A percentile compares a stretch with the other conserved stretches of the same genome.
phyloP scores from a whole-genome alignment of 1,284 basidiomycete species.

The Ceratobasidium papillatum region DNA sequence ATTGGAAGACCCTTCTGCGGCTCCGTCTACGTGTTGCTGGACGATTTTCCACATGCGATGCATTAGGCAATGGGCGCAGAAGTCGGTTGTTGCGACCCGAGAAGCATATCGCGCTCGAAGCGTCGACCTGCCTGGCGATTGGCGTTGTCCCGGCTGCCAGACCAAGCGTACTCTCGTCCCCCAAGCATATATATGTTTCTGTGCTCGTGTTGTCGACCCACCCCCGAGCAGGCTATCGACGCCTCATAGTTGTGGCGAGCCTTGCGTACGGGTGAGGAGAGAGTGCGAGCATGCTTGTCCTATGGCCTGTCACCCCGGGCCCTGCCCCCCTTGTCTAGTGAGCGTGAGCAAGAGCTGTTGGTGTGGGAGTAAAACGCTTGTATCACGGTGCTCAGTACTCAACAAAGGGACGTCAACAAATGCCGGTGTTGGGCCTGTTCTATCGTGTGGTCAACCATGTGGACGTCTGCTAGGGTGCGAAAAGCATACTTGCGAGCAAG shows the following conservation, averaged over 20 bases:
- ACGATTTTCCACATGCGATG: constrained; percentile 86
- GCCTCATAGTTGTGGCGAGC: constrained; percentile 83
- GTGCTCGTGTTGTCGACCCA: constrained; percentile 75
- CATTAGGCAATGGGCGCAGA: constrained; percentile 79
- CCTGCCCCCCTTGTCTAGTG: constrained; percentile 76
- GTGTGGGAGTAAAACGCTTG: constrained; percentile 67
- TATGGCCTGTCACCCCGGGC: constrained; percentile 74
- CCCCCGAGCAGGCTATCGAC: constrained; percentile 72
- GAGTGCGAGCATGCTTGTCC: constrained; percentile 75
- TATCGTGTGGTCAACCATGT: constrained; percentile 77
- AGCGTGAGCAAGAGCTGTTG: constrained; percentile 68
- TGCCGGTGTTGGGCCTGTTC: constrained; percentile 50
- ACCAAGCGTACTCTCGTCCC: constrained; percentile 72
- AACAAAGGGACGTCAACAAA: constrained; percentile 50
- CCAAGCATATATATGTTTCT: constrained; percentile 84
- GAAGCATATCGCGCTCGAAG: constrained; percentile 80
- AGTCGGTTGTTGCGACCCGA: constrained; percentile 64
- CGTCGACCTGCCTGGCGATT: constrained; percentile 73
- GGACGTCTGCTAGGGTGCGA: constrained; percentile 67
- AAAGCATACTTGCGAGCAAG: constrained; percentile 66
- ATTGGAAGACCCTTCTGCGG: constrained; percentile 49
- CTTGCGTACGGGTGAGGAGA: constrained; percentile 71
- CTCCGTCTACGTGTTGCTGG: constrained; percentile 73
- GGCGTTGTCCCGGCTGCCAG: constrained; percentile 91
- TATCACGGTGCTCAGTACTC: constrained; percentile 69